phyloP scores from a whole-genome alignment of 441 rosid species.

The Monsonia emarginata region DNA sequence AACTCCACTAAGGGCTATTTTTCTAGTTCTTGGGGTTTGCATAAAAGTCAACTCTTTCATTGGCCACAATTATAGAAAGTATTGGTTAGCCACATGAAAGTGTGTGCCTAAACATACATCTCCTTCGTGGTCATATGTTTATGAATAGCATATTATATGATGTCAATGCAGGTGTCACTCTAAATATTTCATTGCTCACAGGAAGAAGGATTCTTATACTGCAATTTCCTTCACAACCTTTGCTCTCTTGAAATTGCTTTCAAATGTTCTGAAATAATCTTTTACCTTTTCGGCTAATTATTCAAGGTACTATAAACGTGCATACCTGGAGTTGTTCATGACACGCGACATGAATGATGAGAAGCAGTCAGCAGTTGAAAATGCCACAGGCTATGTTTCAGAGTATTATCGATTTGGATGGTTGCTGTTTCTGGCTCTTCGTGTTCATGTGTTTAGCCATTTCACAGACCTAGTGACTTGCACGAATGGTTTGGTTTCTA shows the following conservation, averaged over 20 bases:
- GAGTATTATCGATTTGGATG: constrained; percentile 85
- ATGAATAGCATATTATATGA: neutral
- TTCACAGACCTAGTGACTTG: constrained; percentile 80
- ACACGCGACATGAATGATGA: constrained; percentile 39
- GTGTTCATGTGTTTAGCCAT: constrained; percentile 67
- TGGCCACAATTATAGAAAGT: neutral
- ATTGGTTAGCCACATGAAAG: neutral
- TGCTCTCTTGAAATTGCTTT: neutral
- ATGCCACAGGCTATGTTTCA: constrained; percentile 29
- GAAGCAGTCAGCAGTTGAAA: constrained; percentile 29
- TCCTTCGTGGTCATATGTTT: neutral
- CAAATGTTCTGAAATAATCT: neutral
- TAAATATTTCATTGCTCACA: neutral
- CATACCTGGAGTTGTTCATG: constrained; percentile 61
- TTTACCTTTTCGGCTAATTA: constrained; percentile 14
- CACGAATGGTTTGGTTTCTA: constrained; percentile 71
- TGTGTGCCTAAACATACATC: neutral
- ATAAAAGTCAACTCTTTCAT: neutral
- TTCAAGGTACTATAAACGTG: constrained; percentile 68
- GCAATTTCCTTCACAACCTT: neutral
- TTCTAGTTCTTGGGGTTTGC: neutral
- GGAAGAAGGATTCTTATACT: neutral
- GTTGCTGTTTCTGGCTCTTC: constrained; percentile 84
- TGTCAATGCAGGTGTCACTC: neutral
- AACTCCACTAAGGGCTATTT: neutral